Evolutionary conservation across 2,329 filamentous ascomycete species (phyloP).

Genomic region (Moelleriella libera): DNA sequence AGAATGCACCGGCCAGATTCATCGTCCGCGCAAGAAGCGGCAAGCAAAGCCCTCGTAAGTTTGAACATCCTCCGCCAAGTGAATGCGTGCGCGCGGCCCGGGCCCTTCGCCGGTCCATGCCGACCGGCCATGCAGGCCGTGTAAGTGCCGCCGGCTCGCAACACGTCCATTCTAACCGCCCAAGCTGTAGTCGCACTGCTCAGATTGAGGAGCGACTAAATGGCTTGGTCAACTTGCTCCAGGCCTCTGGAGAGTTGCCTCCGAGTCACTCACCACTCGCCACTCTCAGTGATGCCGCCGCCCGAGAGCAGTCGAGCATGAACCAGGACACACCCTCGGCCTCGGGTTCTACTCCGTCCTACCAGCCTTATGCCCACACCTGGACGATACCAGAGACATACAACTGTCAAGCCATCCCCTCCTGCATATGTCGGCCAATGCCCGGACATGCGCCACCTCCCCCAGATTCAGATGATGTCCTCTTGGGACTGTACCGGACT

Average conservation of each 20-base stretch:
- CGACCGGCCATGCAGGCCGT: too few species aligned
- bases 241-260: conserved; percentile 24
- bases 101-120: too few species aligned
- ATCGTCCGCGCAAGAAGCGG: conserved; percentile 36
- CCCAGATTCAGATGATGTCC: conserved; percentile 29
- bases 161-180: not conserved
- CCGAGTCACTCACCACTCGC: conserved; percentile 10
- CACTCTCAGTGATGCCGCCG: conserved; percentile 13
- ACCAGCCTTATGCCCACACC: conserved; percentile 5
- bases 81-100: too few species aligned
- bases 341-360: conserved; percentile 6
- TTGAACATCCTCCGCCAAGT: too few species aligned
- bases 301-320: conserved; percentile 10
- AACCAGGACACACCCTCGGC: conserved; percentile 11
- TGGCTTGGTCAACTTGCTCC: conserved; percentile 31
- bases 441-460: conserved; percentile 22
- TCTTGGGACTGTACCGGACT: conserved; percentile 28
- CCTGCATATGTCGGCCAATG: conserved; percentile 32
- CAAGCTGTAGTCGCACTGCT: conserved; percentile 25
- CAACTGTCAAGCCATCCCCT: conserved; percentile 29
- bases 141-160: too few species aligned
- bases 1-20: conserved; percentile 30
- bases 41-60: conserved; percentile 35
- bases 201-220: conserved; percentile 36
- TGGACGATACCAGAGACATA: conserved; percentile 25